Evolutionary conservation across 2,329 filamentous ascomycete species (phyloP), one percentile per base, ranked within the genome.

Genomic region (Zasmidium citrigriseum): DNA sequence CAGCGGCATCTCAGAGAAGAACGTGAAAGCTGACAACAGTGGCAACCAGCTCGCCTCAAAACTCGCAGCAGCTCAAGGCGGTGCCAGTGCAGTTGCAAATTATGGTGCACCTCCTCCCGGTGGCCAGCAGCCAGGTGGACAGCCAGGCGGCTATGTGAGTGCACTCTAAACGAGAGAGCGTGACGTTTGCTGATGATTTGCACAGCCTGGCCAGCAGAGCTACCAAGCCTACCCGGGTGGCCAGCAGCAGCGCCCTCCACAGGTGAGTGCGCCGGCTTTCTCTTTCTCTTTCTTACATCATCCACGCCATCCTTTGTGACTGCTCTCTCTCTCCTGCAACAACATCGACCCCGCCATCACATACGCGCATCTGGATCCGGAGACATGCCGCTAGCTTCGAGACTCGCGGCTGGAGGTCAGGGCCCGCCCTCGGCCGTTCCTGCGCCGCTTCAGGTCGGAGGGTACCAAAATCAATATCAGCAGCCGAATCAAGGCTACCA

Each of bases 81-180:
- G 65, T 46, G 64, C 66, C 14, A 48, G 46, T 21, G 61, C 68
- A 5, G 59, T 68, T 16, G 58, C 67, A 11, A 70, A 69, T 57
- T 69, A 63, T 58, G 66, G 59, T 18, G 65, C 64, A n/a, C n/a
- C n/a, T 48, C 73, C 75, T 69, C 75, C 74, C 56, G 57, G 66
- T 21, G 47, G 60, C 38, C 68, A 71, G 60, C 76, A 59, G 46
- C 58, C 51, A 53, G 60, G 53, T 51, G 61, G 55, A 48, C 59
- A 51, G 48, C 70, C 46, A 62, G 76, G 76, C 65, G 77, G 77
- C 74, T 83, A 84, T 72, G 83, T 85, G 76, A 81, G 83, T 83
- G 46, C 46, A 21, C 18, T 4, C 52, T 34, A 47, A 27, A 46
- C 52, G 41, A 47, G 14, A 18, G 20, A 48, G 47, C 54, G 46